Percentiles rank a stretch among this genome's conserved stretches.
These are phyloP conservation scores for Russula sp. DNA, from an alignment of 768 basidiomycete species.

Conservation along the genomic window DNA sequence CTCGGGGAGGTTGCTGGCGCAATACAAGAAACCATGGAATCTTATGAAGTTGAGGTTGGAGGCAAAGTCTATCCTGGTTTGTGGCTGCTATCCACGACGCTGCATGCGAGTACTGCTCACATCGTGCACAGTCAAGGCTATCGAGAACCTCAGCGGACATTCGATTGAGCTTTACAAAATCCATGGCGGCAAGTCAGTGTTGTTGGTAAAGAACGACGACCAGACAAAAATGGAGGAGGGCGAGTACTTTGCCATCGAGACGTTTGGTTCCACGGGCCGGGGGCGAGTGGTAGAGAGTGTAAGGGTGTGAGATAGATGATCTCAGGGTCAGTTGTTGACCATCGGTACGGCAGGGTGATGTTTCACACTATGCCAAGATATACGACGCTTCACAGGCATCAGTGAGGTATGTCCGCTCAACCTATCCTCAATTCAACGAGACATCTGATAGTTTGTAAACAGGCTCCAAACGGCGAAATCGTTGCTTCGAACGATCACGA, in stretches of 20 bases:
- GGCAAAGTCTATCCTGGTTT: conserved; percentile 76
- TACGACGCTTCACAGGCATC: conserved; percentile 64
- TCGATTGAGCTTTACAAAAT: conserved; percentile 87
- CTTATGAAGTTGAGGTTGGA: conserved; percentile 91
- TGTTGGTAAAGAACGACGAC: conserved; percentile 84
- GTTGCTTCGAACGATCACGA: conserved; percentile 80
- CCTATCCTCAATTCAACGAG: not conserved
- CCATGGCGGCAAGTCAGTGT: conserved; percentile 88
- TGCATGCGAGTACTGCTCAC: conserved; percentile 14
- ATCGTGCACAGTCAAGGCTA: conserved; percentile 69
- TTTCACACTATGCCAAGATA: conserved; percentile 84
- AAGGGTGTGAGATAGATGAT: conserved; percentile 20
- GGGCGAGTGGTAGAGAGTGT: conserved; percentile 83
- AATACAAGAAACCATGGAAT: conserved; percentile 99
- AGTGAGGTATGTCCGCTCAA: conserved; percentile 45
- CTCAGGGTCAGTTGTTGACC: not conserved
- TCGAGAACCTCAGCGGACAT: conserved; percentile 91
- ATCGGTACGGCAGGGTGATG: conserved; percentile 58
- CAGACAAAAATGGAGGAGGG: conserved; percentile 98
- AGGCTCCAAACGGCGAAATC: conserved; percentile 82
- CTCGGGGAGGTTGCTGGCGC: conserved; percentile 86
- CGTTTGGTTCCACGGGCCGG: conserved; percentile 94
- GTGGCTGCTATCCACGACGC: conserved; percentile 7
- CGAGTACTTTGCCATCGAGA: conserved; percentile 98
- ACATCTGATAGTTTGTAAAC: not conserved